These are phyloP conservation scores for Goffeauzyma gilvescens DNA, from an alignment of 768 basidiomycete genomes.

Conservation along the genomic window DNA sequence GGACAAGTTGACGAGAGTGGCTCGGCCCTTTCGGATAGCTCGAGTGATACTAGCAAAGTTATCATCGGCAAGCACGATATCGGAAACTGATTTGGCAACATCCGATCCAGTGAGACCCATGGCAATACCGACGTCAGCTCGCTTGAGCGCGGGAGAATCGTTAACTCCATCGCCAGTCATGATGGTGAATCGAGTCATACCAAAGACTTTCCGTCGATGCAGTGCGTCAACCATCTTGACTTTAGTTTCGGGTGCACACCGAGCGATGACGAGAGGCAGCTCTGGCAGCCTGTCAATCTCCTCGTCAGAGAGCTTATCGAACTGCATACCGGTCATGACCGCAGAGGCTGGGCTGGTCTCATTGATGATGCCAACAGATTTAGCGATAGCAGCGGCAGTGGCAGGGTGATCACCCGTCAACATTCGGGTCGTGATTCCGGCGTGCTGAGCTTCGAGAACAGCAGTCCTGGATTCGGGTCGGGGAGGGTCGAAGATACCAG, in stretches of 20 bases:
- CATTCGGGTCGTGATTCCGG: slow-evolving; percentile 40
- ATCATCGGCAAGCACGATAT: slow-evolving; percentile 47
- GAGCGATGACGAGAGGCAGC: slow-evolving; percentile 44
- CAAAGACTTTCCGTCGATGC: slow-evolving; percentile 36
- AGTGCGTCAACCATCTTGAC: slow-evolving; percentile 38
- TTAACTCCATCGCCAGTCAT: slow-evolving; percentile 47
- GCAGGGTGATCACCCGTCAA: slow-evolving; percentile 42
- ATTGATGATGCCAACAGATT: slow-evolving; percentile 37
- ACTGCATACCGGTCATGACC: slow-evolving; percentile 37
- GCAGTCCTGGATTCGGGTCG: slow-evolving; percentile 41
- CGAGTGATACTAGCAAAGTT: slow-evolving; percentile 49
- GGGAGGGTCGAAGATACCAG: slow-evolving; percentile 43
- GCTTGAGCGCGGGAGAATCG: slow-evolving; percentile 43
- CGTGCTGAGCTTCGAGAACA: slow-evolving; percentile 39
- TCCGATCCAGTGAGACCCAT: slow-evolving; percentile 44
- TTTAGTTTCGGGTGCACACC: slow-evolving; percentile 38
- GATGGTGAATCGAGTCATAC: slow-evolving; percentile 36
- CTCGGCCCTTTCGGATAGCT: slow-evolving; percentile 50
- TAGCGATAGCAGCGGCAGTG: slow-evolving; percentile 41
- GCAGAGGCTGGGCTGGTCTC: slow-evolving; percentile 18
- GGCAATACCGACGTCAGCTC: slow-evolving; percentile 46
- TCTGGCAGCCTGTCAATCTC: slow-evolving; percentile 38
- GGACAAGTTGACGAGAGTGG: slow-evolving; percentile 42
- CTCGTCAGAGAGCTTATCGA: slow-evolving; percentile 40
- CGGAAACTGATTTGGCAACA: slow-evolving; percentile 46